Conservation (phyloP, 768 basidiomycete species). For the Tylopilus plumbeoviolaceoides region DNA sequence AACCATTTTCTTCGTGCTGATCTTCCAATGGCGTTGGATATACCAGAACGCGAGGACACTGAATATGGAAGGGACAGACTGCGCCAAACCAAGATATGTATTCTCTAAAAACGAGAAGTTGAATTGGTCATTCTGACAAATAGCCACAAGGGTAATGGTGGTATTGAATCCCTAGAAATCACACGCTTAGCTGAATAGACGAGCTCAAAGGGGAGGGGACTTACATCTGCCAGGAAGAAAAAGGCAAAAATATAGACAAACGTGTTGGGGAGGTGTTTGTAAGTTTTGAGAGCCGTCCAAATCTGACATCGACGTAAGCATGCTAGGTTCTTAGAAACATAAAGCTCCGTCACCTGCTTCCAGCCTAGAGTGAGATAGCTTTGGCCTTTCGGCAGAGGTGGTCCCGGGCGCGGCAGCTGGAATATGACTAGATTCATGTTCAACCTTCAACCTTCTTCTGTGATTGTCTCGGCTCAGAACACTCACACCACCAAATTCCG, state of each 20-base stretch:
- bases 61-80: slow-evolving; percentile 69
- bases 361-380: slow-evolving; percentile 79
- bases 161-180: slow-evolving; percentile 70
- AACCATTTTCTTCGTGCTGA: slow-evolving; percentile 80
- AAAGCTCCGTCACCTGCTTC: slow-evolving; percentile 56
- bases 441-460: no score
- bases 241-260: slow-evolving; percentile 75
- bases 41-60: slow-evolving; percentile 82
- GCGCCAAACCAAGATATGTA: slow-evolving; percentile 72
- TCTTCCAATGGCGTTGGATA: slow-evolving; percentile 74
- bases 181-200: background rate
- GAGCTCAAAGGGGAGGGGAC: slow-evolving; percentile 17
- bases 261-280: slow-evolving; percentile 74
- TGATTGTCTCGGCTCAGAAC: background rate
- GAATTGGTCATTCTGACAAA: slow-evolving; percentile 81
- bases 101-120: slow-evolving; percentile 76
- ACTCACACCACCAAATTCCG: slow-evolving; percentile 87
- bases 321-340: background rate
- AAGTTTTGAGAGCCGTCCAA: slow-evolving; percentile 71
- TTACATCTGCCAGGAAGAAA: slow-evolving; percentile 75
- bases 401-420: slow-evolving; percentile 79
- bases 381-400: slow-evolving; percentile 71
- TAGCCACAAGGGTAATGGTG: slow-evolving; percentile 67
- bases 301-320: slow-evolving; percentile 43
- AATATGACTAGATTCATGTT: slow-evolving; percentile 56